phyloP scores from a whole-genome alignment of 176 grass and related monocot genomes.

The Typha latifolia region DNA sequence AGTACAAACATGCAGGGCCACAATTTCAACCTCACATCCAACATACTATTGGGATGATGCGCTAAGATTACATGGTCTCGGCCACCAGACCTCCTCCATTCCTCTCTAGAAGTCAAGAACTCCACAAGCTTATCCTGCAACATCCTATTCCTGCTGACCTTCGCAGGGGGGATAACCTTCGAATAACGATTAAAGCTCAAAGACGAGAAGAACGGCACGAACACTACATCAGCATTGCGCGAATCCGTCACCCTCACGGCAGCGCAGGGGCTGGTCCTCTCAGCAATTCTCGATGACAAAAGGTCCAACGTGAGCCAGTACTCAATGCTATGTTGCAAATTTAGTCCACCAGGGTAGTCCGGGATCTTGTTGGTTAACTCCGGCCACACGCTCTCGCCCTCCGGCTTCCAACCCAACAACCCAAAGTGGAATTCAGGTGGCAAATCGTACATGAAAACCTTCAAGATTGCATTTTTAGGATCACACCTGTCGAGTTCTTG shows the following conservation, averaged over 20 bases:
- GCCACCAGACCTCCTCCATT: slow-evolving; percentile 65
- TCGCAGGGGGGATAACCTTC: slow-evolving; percentile 38
- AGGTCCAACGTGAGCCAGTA: slow-evolving; percentile 92
- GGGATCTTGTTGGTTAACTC: slow-evolving; percentile 23
- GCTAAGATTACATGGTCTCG: slow-evolving; percentile 71
- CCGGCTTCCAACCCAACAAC: slow-evolving; percentile 49
- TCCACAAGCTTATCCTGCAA: slow-evolving; percentile 68
- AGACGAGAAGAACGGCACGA: slow-evolving; percentile 89
- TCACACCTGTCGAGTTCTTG: slow-evolving; percentile 26
- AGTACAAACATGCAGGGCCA: slow-evolving; percentile 64
- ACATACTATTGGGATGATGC: slow-evolving; percentile 89
- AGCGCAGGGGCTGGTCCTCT: slow-evolving; percentile 21
- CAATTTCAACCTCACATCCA: slow-evolving; percentile 48
- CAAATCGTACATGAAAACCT: slow-evolving; percentile 87
- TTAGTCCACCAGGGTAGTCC: slow-evolving; percentile 72
- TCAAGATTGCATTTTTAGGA: slow-evolving; percentile 31
- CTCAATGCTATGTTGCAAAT: slow-evolving; percentile 87
- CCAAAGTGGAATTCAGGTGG: slow-evolving; percentile 91
- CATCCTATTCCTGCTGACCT: slow-evolving; percentile 38
- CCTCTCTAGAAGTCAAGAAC: slow-evolving; percentile 37
- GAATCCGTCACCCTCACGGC: slow-evolving; percentile 50
- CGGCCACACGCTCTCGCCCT: slow-evolving; percentile 49
- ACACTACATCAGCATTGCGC: slow-evolving; percentile 55
- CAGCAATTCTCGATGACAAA: slow-evolving; percentile 47
- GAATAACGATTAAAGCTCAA: slow-evolving; percentile 88